Evolutionary conservation across 345 rosid species (phyloP), one percentile per base, ranked within the genome.

Genomic region (Lumnitzera littorea): DNA sequence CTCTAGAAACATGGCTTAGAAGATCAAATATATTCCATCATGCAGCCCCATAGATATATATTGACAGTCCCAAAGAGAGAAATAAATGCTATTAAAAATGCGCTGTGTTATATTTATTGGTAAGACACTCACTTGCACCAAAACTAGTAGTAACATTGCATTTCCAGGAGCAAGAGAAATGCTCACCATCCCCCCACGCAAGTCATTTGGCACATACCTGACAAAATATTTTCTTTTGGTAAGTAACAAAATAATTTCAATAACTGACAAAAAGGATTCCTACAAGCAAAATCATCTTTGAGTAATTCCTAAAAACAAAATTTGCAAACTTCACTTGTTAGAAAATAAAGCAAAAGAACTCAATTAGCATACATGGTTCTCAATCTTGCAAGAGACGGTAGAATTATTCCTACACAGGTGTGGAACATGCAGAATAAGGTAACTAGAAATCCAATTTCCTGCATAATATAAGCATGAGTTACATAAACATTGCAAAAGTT

Each of bases 151-250:
- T 51, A 84, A 59, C 53, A 84, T 83, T 20, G 83, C 92, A 80
- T 91, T 86, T 50, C 95, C 89, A 63, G 95, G 92, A 46, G 87
- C 87, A 46, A 86, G 78, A 72, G 99, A 90, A 58, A 90, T 75
- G 73, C 86, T 78, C 50, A 94, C 83, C 99, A 88, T 90, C 72
- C 99, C 97, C 67, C 95, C 99, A 69, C 97, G 95, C 78, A 86
- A 68, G 64, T 90, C 91, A 75, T 80, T 84, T 43, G 95, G 97
- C 13, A 94, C 95, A 78, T 86, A 85, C 87, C 99, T 94, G 62
- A 25, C 24, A 60, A 62, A 51, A 65, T 47, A 29, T 57, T 36
- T 36, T 36, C 9, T 36, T 36, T 61, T 20, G 67, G 29, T 53
- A 72, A 31, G 29, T 46, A 55, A 29, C 46, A 65, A 48, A 65